Evolutionary conservation across 2,329 filamentous ascomycete species (phyloP).

Genomic region (Dissoconium aciculare): DNA sequence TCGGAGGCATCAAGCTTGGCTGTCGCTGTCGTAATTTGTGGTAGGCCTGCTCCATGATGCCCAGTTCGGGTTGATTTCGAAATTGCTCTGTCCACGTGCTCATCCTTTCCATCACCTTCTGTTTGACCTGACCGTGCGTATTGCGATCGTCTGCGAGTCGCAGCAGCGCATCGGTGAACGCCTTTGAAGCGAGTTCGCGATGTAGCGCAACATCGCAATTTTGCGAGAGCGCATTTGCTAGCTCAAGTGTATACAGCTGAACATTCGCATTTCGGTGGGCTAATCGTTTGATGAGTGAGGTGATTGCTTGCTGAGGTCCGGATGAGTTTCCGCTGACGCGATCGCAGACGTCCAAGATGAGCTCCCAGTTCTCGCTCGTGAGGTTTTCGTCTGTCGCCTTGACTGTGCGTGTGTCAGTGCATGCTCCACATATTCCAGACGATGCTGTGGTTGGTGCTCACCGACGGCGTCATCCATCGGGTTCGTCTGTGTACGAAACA

Average conservation of each 20-base stretch:
- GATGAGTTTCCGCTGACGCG: conserved; percentile 22
- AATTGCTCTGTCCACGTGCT: conserved; percentile 95
- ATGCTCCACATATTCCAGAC: too few species aligned
- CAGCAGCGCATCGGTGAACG: conserved; percentile 85
- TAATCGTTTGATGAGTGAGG: conserved; percentile 79
- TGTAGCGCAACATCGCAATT: conserved; percentile 82
- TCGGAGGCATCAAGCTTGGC: conserved; percentile 71
- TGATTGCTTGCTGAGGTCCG: conserved; percentile 43
- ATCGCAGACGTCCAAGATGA: conserved; percentile 39
- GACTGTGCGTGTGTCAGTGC: conserved; percentile 25
- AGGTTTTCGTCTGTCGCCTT: conserved; percentile 96
- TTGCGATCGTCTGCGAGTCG: conserved; percentile 84
- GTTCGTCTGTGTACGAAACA: conserved; percentile 1
- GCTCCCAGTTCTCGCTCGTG: conserved; percentile 68
- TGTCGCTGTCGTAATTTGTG: conserved; percentile 62
- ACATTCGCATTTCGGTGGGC: conserved; percentile 93
- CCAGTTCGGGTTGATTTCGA: conserved; percentile 70
- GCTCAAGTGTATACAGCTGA: conserved; percentile 86
- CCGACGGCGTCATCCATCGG: neutral
- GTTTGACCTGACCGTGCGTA: conserved; percentile 90
- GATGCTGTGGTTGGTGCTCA: neutral
- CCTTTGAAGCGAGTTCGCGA: conserved; percentile 75
- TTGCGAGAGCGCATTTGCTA: conserved; percentile 80
- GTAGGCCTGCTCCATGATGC: conserved; percentile 95
- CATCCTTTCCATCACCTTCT: conserved; percentile 94